A percentile compares a stretch with the other conserved stretches of the same genome.
These are phyloP conservation scores for Phytophthora uliginosa DNA, from an alignment of 352 stramenopile species.

Conservation along the genomic window DNA sequence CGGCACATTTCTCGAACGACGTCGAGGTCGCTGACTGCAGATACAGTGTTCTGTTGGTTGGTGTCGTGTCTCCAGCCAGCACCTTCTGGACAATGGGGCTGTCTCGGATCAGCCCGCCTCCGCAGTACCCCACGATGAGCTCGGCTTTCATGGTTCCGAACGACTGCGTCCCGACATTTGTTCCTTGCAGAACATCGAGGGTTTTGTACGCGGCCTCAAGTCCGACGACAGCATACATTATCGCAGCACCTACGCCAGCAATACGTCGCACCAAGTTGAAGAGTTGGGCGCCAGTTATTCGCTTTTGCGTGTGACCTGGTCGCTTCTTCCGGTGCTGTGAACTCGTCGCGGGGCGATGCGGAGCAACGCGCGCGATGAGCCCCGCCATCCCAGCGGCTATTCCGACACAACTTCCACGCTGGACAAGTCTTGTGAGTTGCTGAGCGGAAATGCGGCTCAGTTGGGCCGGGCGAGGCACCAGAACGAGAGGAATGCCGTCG, in stretches of 20 bases:
- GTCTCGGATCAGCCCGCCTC: constrained; percentile 36
- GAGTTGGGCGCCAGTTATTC: constrained; percentile 30
- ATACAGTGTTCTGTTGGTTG: constrained; percentile 41
- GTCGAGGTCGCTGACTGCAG: constrained; percentile 27
- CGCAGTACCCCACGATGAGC: constrained; percentile 43
- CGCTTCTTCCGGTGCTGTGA: constrained; percentile 10
- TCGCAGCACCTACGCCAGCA: constrained; percentile 27
- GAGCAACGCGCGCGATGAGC: constrained; percentile 27
- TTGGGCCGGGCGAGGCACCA: neutral
- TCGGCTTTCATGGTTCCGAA: constrained; percentile 30
- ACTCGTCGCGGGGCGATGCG: constrained; percentile 3
- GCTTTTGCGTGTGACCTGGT: constrained; percentile 25
- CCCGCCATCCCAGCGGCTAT: constrained; percentile 18
- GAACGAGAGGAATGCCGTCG: neutral
- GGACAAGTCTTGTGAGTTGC: neutral
- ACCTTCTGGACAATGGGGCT: constrained; percentile 41
- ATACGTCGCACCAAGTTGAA: constrained; percentile 40
- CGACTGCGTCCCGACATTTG: constrained; percentile 15
- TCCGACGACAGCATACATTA: constrained; percentile 30
- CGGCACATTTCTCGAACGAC: constrained; percentile 29
- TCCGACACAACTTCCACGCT: neutral
- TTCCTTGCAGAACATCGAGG: constrained; percentile 27
- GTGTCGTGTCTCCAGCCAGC: constrained; percentile 37
- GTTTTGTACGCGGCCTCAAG: constrained; percentile 28
- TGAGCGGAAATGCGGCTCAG: constrained; percentile 1